These are phyloP conservation scores for Phlegmacium glaucopus DNA, from an alignment of 768 basidiomycete genomes.

Conservation along the genomic window DNA sequence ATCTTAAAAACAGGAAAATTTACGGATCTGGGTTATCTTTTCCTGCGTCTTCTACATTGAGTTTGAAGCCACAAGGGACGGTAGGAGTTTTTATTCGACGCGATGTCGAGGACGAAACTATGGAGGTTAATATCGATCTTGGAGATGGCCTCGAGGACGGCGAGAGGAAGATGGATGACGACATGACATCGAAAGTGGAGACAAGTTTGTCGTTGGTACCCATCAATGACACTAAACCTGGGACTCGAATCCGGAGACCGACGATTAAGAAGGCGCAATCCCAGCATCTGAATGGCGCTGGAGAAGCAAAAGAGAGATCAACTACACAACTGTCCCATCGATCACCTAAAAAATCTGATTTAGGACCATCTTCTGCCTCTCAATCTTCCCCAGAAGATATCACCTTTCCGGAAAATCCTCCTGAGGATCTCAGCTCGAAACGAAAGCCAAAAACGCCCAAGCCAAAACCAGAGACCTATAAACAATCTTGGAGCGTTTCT, in stretches of 20 bases:
- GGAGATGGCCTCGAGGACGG: conserved; percentile 22
- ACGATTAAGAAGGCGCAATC: too few species aligned
- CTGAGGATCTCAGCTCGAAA: conserved; percentile 6
- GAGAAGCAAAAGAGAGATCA: too few species aligned
- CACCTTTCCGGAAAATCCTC: background rate
- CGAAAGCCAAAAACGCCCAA: conserved; percentile 25
- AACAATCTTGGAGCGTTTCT: conserved; percentile 71
- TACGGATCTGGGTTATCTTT: conserved; percentile 20
- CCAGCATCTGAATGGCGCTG: too few species aligned
- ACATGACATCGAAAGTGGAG: background rate
- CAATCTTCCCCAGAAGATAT: background rate
- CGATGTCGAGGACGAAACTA: conserved; percentile 59
- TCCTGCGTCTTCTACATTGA: conserved; percentile 6
- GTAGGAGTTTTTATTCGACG: conserved; percentile 50
- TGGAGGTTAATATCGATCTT: conserved; percentile 52
- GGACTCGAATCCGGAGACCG: too few species aligned
- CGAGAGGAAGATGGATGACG: background rate
- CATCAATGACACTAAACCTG: too few species aligned
- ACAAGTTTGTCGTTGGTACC: background rate
- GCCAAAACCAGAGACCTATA: conserved; percentile 72
- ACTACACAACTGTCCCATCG: too few species aligned
- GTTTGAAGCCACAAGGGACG: conserved; percentile 13
- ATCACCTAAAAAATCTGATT: too few species aligned
- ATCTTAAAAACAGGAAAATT: conserved; percentile 54
- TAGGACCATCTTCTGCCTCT: too few species aligned